phyloP scores from a whole-genome alignment of 2,329 filamentous ascomycete species.

The Colletotrichum lupini region DNA sequence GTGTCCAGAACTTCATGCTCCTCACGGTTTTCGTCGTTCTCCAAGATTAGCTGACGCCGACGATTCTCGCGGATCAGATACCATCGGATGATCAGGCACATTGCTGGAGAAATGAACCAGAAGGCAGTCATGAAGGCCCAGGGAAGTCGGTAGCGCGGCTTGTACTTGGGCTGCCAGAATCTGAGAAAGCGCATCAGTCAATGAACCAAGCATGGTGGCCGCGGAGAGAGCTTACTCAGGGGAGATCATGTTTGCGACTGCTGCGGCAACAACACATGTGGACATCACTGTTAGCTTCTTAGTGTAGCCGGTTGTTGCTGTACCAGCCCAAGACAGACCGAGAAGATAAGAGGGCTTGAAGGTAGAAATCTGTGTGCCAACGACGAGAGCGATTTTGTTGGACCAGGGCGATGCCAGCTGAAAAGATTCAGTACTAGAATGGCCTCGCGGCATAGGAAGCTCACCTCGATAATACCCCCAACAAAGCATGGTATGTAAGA shows the following conservation, averaged over 20 bases:
- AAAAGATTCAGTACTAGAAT: neutral
- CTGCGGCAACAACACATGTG: slow-evolving; percentile 38
- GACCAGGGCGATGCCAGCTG: slow-evolving; percentile 40
- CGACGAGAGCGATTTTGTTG: slow-evolving; percentile 42
- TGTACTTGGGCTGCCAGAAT: slow-evolving; percentile 40
- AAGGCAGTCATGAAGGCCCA: slow-evolving; percentile 41
- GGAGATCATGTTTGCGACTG: slow-evolving; percentile 43
- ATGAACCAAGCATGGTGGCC: neutral
- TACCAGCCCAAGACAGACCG: slow-evolving; percentile 42
- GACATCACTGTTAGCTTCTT: slow-evolving; percentile 40
- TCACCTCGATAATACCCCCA: slow-evolving; percentile 39
- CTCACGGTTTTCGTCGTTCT: neutral
- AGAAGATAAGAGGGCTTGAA: slow-evolving; percentile 44
- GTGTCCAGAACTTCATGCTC: neutral
- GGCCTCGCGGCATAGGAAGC: neutral
- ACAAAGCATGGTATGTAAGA: slow-evolving; percentile 41
- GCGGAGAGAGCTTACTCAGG: slow-evolving; percentile 39
- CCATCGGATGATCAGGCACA: slow-evolving; percentile 40
- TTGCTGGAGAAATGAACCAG: slow-evolving; percentile 40
- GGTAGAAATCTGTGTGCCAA: slow-evolving; percentile 43
- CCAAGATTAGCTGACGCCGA: slow-evolving; percentile 23
- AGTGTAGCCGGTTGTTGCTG: slow-evolving; percentile 39
- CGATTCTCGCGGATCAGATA: slow-evolving; percentile 37
- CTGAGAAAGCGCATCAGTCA: slow-evolving; percentile 6
- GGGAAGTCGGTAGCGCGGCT: slow-evolving; percentile 37